phyloP scores from a whole-genome alignment of 257 asterid species.

The Ehretia macrophylla region DNA sequence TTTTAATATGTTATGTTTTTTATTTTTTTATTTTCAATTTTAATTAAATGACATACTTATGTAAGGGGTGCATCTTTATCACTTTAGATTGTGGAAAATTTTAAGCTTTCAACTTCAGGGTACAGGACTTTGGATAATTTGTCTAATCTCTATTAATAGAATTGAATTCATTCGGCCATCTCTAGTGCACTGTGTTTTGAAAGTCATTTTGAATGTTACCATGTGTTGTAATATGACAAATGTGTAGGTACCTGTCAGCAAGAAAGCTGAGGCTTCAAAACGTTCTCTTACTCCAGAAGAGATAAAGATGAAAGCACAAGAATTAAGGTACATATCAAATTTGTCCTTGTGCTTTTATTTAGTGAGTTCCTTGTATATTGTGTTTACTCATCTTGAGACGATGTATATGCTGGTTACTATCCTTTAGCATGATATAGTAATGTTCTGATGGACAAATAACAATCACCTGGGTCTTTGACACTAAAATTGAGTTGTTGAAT shows the following conservation, averaged over 20 bases:
- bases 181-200: neutral
- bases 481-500: neutral
- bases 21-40: too few species aligned
- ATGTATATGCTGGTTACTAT: neutral
- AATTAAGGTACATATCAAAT: slow-evolving; percentile 49
- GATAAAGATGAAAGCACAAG: slow-evolving; percentile 59
- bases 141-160: neutral
- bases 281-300: slow-evolving; percentile 83
- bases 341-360: slow-evolving; percentile 5
- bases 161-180: too few species aligned
- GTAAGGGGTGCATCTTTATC: too few species aligned
- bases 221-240: neutral
- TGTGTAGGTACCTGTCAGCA: slow-evolving; percentile 59
- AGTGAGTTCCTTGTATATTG: neutral
- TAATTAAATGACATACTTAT: too few species aligned
- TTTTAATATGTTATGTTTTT: too few species aligned
- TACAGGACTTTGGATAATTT: too few species aligned
- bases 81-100: too few species aligned
- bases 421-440: neutral
- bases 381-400: slow-evolving; percentile 2
- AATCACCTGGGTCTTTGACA: neutral
- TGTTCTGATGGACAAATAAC: neutral
- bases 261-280: slow-evolving; percentile 58
- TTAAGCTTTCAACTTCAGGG: too few species aligned
- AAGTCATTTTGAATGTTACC: neutral